Percentiles rank a stretch among this genome's conserved stretches.
Evolutionary conservation across 2,329 filamentous ascomycete genomes (phyloP).

Genomic region (Arthrobotrys entomopaga): DNA sequence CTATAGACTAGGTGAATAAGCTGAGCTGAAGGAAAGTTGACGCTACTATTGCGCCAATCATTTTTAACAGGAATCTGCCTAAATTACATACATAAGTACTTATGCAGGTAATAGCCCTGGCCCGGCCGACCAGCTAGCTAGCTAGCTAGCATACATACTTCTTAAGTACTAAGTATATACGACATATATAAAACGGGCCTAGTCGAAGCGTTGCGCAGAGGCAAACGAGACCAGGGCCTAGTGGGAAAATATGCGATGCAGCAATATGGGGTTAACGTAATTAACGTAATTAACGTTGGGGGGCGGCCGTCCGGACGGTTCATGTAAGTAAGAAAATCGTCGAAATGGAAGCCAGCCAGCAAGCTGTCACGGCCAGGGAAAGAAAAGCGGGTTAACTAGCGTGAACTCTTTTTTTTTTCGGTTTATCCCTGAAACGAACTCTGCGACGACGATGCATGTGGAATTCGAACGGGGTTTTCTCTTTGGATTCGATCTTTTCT

Average conservation of each 20-base stretch:
- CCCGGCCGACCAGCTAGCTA: conserved; percentile 42
- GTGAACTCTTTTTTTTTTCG: too few relatives aligned
- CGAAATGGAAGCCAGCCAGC: neutral
- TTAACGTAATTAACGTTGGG: too few relatives aligned
- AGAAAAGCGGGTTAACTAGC: neutral
- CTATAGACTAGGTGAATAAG: too few relatives aligned
- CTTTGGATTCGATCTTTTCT: neutral
- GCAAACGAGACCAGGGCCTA: too few relatives aligned
- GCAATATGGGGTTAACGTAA: conserved; percentile 39
- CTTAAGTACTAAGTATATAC: too few relatives aligned
- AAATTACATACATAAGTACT: conserved; percentile 55
- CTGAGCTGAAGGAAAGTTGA: conserved; percentile 42
- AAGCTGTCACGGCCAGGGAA: conserved; percentile 13
- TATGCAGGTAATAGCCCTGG: conserved; percentile 56
- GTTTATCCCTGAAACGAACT: conserved; percentile 36
- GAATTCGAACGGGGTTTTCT: neutral
- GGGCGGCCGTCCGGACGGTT: neutral
- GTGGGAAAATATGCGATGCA: conserved; percentile 22
- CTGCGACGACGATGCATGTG: too few relatives aligned
- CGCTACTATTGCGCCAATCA: conserved; percentile 55
- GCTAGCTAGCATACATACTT: too few relatives aligned
- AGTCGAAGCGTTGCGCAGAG: too few relatives aligned
- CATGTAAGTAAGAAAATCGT: conserved; percentile 6
- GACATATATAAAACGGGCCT: conserved; percentile 53
- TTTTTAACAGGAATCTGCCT: conserved; percentile 53